These are phyloP conservation scores for Blastomyces gilchristii DNA, from an alignment of 2,329 filamentous ascomycete genomes.

Conservation along the genomic window DNA sequence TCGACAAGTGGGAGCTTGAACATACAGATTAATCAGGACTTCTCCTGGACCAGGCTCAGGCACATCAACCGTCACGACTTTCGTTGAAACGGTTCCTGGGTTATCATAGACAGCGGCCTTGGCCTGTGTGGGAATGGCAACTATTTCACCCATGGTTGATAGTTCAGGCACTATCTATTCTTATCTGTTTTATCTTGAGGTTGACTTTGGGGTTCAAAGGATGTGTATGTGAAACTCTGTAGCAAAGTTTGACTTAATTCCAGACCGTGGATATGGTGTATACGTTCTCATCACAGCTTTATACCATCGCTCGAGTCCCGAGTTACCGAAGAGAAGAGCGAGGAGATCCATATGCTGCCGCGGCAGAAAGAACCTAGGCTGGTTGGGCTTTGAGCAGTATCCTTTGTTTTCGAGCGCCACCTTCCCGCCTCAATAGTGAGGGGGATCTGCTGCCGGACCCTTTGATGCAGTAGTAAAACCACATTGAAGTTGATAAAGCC, in stretches of 20 bases:
- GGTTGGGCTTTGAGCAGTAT: neutral
- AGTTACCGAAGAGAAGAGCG: neutral
- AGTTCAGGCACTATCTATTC: neutral
- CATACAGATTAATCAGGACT: slow-evolving; percentile 51
- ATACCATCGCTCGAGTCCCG: neutral
- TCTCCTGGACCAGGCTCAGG: slow-evolving; percentile 55
- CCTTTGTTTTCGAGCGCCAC: neutral
- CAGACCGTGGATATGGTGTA: neutral
- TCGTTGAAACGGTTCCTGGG: slow-evolving; percentile 54
- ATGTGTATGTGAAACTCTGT: neutral
- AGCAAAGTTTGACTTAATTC: neutral
- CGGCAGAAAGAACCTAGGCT: neutral
- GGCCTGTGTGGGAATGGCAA: slow-evolving; percentile 47
- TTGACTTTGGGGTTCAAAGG: neutral
- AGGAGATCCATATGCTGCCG: neutral
- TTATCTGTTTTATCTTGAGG: neutral
- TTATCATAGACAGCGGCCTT: slow-evolving; percentile 57
- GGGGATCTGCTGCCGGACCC: neutral
- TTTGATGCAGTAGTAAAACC: neutral
- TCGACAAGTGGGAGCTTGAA: neutral
- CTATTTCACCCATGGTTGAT: slow-evolving; percentile 6
- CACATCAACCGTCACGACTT: slow-evolving; percentile 53
- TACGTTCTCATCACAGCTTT: neutral
- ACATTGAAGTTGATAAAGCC: neutral
- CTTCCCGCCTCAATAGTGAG: neutral